Evolutionary conservation across 441 rosid species (phyloP).

Genomic region (Bocquillonia castaneifolia): DNA sequence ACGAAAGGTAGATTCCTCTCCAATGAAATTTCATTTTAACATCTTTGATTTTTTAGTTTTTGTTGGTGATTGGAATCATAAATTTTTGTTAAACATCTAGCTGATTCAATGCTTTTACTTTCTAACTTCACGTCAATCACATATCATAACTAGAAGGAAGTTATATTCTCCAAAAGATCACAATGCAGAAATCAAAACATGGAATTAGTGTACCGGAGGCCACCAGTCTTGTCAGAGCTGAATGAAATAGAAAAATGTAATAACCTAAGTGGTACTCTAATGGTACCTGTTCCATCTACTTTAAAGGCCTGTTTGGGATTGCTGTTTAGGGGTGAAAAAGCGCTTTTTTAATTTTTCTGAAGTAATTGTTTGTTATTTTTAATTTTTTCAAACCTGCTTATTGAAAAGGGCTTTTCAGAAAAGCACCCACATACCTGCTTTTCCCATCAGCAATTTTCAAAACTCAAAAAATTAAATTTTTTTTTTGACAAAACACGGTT

Average conservation of each 20-base stretch:
- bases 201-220: not conserved
- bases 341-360: too few species aligned
- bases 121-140: constrained; percentile 10
- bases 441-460: too few species aligned
- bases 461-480: too few species aligned
- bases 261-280: not conserved
- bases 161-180: not conserved
- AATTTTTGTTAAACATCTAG: not conserved
- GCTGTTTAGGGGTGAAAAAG: too few species aligned
- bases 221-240: not conserved
- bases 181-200: not conserved
- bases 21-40: constrained; percentile 15
- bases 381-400: too few species aligned
- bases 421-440: too few species aligned
- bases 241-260: not conserved
- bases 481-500: too few species aligned
- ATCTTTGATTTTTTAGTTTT: constrained; percentile 7
- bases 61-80: not conserved
- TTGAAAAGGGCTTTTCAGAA: too few species aligned
- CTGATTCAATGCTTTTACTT: not conserved
- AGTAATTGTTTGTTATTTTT: too few species aligned
- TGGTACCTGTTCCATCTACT: not conserved
- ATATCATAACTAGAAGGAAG: constrained; percentile 1
- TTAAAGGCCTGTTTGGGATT: too few species aligned
- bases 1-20: constrained; percentile 60